phyloP scores from a whole-genome alignment of 257 asterid species.

The Solanum acaule region DNA sequence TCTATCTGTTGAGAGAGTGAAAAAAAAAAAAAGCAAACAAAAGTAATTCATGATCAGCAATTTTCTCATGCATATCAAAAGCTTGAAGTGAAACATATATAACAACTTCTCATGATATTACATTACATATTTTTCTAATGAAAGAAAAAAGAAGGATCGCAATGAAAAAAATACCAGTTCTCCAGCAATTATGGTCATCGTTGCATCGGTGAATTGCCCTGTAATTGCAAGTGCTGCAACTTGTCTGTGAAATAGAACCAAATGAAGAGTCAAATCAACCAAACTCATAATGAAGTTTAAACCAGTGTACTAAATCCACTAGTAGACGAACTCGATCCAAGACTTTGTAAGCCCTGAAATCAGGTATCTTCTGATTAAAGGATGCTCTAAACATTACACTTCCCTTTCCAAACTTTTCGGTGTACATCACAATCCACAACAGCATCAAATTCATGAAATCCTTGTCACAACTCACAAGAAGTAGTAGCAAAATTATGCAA shows the following conservation, averaged over 20 bases:
- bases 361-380: neutral
- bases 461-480: neutral
- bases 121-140: neutral
- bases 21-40: neutral
- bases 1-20: constrained; percentile 42
- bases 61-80: neutral
- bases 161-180: constrained; percentile 49
- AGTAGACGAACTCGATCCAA: neutral
- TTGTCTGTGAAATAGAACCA: constrained; percentile 35
- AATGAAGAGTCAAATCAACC: neutral
- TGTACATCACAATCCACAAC: neutral
- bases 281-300: neutral
- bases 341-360: neutral
- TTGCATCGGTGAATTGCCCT: constrained; percentile 82
- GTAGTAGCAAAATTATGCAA: neutral
- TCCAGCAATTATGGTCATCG: constrained; percentile 64
- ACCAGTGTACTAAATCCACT: neutral
- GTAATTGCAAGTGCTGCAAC: constrained; percentile 79
- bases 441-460: neutral
- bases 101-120: neutral
- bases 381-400: neutral
- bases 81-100: neutral
- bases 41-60: neutral
- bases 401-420: neutral
- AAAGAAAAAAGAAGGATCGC: neutral